Percentiles rank a stretch among this genome's conserved stretches.
Evolutionary conservation across 768 basidiomycete species (phyloP).

Genomic region (Tricholoma hemisulphureum): DNA sequence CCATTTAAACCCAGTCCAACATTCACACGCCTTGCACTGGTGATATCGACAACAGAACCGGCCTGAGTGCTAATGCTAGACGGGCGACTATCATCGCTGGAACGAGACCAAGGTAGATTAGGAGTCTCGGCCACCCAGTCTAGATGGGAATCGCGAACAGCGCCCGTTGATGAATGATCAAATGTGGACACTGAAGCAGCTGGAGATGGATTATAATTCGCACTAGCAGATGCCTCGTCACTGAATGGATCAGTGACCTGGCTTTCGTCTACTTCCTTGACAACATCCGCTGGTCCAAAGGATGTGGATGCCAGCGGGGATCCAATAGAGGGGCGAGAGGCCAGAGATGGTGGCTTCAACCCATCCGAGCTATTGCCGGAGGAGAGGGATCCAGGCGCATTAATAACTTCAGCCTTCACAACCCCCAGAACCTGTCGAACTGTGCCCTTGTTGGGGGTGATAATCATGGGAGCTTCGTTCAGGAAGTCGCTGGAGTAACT

Average conservation of each 20-base stretch:
- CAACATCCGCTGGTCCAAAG: constrained; percentile 67
- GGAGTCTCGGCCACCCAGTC: constrained; percentile 41
- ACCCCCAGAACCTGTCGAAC: constrained; percentile 75
- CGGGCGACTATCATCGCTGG: constrained; percentile 46
- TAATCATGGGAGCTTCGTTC: constrained; percentile 78
- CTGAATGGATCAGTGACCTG: constrained; percentile 64
- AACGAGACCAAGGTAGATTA: constrained; percentile 40
- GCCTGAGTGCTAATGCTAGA: constrained; percentile 65
- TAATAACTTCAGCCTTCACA: constrained; percentile 78
- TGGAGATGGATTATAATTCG: constrained; percentile 37
- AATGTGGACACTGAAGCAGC: constrained; percentile 42
- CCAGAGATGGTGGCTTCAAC: constrained; percentile 39
- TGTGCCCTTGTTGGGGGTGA: constrained; percentile 62
- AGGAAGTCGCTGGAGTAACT: constrained; percentile 79
- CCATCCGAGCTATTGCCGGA: constrained; percentile 37
- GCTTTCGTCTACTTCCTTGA: constrained; percentile 54
- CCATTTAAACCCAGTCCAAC: constrained; percentile 43
- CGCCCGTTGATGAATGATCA: constrained; percentile 27
- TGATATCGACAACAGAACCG: constrained; percentile 56
- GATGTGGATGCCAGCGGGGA: constrained; percentile 72
- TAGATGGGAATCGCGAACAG: constrained; percentile 24
- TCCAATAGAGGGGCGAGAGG: constrained; percentile 44
- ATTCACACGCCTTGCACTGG: constrained; percentile 67
- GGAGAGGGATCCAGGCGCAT: constrained; percentile 45
- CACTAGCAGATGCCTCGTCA: constrained; percentile 48